Conservation (phyloP, 2,329 filamentous ascomycete genomes). For the Phialophora tarda region DNA sequence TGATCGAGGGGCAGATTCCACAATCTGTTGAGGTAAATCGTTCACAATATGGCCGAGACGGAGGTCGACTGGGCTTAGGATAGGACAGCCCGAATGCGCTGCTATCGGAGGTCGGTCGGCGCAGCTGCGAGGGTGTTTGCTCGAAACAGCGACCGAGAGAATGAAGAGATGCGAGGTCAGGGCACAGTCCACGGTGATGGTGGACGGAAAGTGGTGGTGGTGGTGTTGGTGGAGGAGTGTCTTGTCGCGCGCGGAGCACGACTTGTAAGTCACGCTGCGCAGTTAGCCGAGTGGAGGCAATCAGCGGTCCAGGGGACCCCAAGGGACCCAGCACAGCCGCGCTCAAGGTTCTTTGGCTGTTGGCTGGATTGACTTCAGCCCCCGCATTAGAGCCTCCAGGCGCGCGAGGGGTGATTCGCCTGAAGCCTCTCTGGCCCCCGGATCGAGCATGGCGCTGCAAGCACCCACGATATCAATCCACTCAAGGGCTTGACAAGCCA, state of each 20-base stretch:
- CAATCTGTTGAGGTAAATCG: slow-evolving; percentile 6
- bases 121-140: slow-evolving; percentile 1
- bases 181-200: not conserved
- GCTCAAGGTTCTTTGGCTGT: not conserved
- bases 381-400: slow-evolving; percentile 18
- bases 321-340: slow-evolving; percentile 7
- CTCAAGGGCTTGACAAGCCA: slow-evolving; percentile 16
- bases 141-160: slow-evolving; percentile 4
- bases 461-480: slow-evolving; percentile 22
- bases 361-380: slow-evolving; percentile 11
- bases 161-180: not conserved
- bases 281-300: not conserved
- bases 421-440: not conserved
- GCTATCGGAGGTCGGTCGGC: slow-evolving; percentile 14
- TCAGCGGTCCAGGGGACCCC: not conserved
- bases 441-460: slow-evolving; percentile 5
- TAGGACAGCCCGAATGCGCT: slow-evolving; percentile 13
- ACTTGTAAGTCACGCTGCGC: not conserved
- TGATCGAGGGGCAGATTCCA: slow-evolving; percentile 29
- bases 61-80: not conserved
- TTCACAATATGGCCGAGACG: not conserved
- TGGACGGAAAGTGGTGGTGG: slow-evolving; percentile 5
- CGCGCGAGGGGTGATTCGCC: slow-evolving; percentile 17
- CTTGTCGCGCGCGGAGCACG: slow-evolving; percentile 12
- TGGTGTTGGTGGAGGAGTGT: slow-evolving; percentile 14